Base-by-base conservation (phyloP, 78 protist genomes). In the Andalucia godoyi region DNA sequence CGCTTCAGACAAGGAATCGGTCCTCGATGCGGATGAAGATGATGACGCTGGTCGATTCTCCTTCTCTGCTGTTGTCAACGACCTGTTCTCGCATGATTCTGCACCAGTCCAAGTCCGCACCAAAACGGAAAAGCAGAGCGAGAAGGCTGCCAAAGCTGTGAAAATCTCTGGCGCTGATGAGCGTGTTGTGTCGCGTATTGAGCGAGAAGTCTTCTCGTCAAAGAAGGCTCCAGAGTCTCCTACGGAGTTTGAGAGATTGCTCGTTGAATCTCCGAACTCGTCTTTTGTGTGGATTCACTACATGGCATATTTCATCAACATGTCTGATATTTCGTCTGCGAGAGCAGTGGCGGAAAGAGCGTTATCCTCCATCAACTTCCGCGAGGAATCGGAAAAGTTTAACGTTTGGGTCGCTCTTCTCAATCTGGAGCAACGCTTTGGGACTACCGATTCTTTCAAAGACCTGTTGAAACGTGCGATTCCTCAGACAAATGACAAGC, bases 351-450 rank as follows among this genome's bases (percentile, higher is more conserved):
- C 78, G 32, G 89, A 89, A 62, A 60, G 85, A 18, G 95, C 95
- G 0, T 68, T 93, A 18, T 76, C 76, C 62, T 58, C 72, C 7
- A 82, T 87, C 63, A 40, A n/a, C 57, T 45, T 68, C 25, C 30
- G 66, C 4, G 81, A 88, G 50, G 84, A 62, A 40, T 6, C 32
- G 0, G 95, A 87, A 72, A 67, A 62, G 50, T n/a, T 76, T 67
- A 93, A 95, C 76, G 73, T 95, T 33, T 93, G 94, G 94, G 76
- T 74, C 25, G 95, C 97, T 23, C 32, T 57, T 33, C 64, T 89
- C 74, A 93, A 95, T 57, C 73, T 95, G 17, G 97, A 95, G 69
- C 67, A 74, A 36, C 25, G 32, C 21, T 79, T 72, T 70, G 97
- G 97, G 27, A 55, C 74, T 0, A 42, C 53, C 2, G 89, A 70